Conservation (phyloP, 2,329 filamentous ascomycete genomes). For the Neopestalotiopsis rosae region DNA sequence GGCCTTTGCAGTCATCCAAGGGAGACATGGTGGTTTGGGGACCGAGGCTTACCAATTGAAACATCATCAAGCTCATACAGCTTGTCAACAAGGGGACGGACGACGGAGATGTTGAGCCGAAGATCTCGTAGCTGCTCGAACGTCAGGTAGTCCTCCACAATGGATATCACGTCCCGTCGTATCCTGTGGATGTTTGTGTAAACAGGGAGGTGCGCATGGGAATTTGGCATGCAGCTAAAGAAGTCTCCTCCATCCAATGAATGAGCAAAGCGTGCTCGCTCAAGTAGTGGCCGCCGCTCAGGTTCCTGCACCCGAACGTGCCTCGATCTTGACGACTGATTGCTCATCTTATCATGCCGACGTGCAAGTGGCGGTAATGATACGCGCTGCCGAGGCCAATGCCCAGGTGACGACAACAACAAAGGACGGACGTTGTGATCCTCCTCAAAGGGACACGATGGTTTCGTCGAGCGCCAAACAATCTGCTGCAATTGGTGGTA, state of each 20-base stretch:
- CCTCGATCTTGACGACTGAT: conserved; percentile 12
- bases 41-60: conserved; percentile 64
- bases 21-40: background rate
- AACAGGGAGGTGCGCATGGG: conserved; percentile 69
- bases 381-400: background rate
- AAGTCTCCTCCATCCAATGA: conserved; percentile 46
- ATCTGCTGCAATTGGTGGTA: background rate
- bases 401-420: background rate
- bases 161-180: conserved; percentile 65
- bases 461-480: background rate
- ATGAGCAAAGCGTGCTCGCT: conserved; percentile 41
- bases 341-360: conserved; percentile 19
- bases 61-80: conserved; percentile 81
- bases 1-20: conserved; percentile 20
- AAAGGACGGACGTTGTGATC: background rate
- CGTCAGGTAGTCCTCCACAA: conserved; percentile 68
- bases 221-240: conserved; percentile 61
- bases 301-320: conserved; percentile 28
- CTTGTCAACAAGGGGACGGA: conserved; percentile 83
- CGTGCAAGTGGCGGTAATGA: background rate
- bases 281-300: conserved; percentile 43
- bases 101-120: conserved; percentile 80
- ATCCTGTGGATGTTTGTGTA: conserved; percentile 81
- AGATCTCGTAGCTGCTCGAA: conserved; percentile 80
- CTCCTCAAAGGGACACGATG: background rate